Evolutionary conservation across 2,329 filamentous ascomycete species (phyloP).

Genomic region (Trichoderma gracile): DNA sequence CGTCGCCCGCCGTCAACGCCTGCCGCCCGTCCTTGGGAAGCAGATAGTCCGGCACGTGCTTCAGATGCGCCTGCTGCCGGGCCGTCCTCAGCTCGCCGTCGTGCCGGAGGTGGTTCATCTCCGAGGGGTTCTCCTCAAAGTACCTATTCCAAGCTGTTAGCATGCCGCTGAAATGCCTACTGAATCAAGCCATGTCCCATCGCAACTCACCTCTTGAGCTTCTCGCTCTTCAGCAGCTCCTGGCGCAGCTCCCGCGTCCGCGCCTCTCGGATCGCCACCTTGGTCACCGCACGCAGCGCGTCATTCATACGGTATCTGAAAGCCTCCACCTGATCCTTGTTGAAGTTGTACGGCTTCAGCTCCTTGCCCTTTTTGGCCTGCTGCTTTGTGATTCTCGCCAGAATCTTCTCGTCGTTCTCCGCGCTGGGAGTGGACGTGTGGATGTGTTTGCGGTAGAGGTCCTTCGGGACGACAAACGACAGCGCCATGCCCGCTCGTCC

Average conservation of each 20-base stretch:
- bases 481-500: conserved; percentile 91
- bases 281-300: conserved; percentile 84
- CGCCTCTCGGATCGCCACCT: conserved; percentile 86
- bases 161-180: not conserved
- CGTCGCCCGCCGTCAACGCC: conserved; percentile 63
- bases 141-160: conserved; percentile 48
- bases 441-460: conserved; percentile 84
- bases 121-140: conserved; percentile 95
- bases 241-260: conserved; percentile 83
- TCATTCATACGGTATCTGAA: conserved; percentile 96
- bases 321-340: conserved; percentile 89
- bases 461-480: conserved; percentile 86
- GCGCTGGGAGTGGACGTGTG: conserved; percentile 75
- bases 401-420: conserved; percentile 80
- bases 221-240: conserved; percentile 90
- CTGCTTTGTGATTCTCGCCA: conserved; percentile 75
- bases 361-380: conserved; percentile 78
- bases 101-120: conserved; percentile 83
- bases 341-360: conserved; percentile 88
- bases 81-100: conserved; percentile 85
- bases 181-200: not conserved
- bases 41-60: conserved; percentile 92
- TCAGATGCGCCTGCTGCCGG: conserved; percentile 82
- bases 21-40: conserved; percentile 76
- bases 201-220: conserved; percentile 67